These are phyloP conservation scores for Crithidia sp. DNA, from an alignment of 208 protist genomes.

Conservation along the genomic window DNA sequence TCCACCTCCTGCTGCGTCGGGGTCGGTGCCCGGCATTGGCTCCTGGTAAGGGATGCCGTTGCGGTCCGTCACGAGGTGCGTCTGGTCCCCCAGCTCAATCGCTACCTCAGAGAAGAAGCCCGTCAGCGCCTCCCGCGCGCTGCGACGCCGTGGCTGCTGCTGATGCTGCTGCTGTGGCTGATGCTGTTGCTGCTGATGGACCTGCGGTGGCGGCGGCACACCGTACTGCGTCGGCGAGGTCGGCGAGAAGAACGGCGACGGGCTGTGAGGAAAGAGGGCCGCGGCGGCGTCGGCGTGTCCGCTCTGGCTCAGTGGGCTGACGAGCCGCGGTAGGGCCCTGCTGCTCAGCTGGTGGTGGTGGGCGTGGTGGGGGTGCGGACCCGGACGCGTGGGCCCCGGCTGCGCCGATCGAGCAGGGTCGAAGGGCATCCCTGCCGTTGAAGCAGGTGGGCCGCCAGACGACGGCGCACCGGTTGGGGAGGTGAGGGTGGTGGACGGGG, in stretches of 20 bases:
- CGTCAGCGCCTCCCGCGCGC: conserved; percentile 20
- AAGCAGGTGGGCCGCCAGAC: neutral
- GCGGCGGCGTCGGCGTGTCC: neutral
- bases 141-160: conserved; percentile 16
- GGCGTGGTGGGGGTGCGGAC: neutral
- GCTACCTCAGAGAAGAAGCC: conserved; percentile 26
- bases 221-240: neutral
- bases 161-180: conserved; percentile 1
- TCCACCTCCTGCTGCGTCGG: neutral
- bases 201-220: neutral
- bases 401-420: no score
- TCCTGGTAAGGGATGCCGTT: conserved; percentile 19
- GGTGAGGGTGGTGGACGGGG: conserved; percentile 13
- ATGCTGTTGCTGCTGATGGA: conserved; percentile 2
- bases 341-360: conserved; percentile 1
- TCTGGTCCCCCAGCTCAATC: conserved; percentile 29
- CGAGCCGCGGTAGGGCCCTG: neutral
- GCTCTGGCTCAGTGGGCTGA: conserved; percentile 3
- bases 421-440: neutral
- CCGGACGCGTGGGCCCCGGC: neutral
- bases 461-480: conserved; percentile 9
- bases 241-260: conserved; percentile 2
- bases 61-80: conserved; percentile 25
- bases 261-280: conserved; percentile 1
- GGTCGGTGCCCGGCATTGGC: neutral